phyloP scores from a whole-genome alignment of 148 eudicot genomes.

The Pharnaceum exiguum region DNA sequence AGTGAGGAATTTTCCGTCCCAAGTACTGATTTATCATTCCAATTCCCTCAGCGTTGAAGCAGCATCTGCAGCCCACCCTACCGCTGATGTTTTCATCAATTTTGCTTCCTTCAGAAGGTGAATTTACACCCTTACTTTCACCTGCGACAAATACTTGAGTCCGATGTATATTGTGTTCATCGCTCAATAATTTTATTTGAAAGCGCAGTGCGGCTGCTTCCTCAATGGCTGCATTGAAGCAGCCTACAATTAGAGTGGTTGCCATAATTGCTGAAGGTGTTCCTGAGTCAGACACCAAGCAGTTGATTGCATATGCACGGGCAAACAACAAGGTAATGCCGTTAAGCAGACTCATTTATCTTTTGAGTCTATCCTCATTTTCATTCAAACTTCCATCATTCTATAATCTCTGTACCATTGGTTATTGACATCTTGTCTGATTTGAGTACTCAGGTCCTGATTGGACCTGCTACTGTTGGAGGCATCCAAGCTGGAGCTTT shows the following conservation, averaged over 20 bases:
- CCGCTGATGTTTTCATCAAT: slow-evolving; percentile 97
- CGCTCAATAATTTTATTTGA: slow-evolving; percentile 2
- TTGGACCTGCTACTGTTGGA: slow-evolving; percentile 98
- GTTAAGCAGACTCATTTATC: background rate
- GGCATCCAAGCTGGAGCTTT: slow-evolving; percentile 99
- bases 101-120: slow-evolving; percentile 98
- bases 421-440: background rate
- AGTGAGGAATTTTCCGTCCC: background rate
- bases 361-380: background rate
- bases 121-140: background rate
- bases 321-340: slow-evolving; percentile 81
- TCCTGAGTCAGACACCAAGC: slow-evolving; percentile 89
- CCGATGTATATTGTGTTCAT: background rate
- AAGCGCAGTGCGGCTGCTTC: slow-evolving; percentile 90
- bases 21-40: slow-evolving; percentile 1
- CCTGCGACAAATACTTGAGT: background rate
- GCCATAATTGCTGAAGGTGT: slow-evolving; percentile 98
- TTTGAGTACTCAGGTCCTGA: slow-evolving; percentile 57
- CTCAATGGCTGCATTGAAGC: slow-evolving; percentile 84
- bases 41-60: slow-evolving; percentile 69
- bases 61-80: slow-evolving; percentile 93
- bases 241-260: slow-evolving; percentile 87
- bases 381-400: background rate
- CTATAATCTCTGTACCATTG: background rate
- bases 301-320: slow-evolving; percentile 80